Conservation (phyloP, 805 yeast species). For the Komagataella phaffii region DNA sequence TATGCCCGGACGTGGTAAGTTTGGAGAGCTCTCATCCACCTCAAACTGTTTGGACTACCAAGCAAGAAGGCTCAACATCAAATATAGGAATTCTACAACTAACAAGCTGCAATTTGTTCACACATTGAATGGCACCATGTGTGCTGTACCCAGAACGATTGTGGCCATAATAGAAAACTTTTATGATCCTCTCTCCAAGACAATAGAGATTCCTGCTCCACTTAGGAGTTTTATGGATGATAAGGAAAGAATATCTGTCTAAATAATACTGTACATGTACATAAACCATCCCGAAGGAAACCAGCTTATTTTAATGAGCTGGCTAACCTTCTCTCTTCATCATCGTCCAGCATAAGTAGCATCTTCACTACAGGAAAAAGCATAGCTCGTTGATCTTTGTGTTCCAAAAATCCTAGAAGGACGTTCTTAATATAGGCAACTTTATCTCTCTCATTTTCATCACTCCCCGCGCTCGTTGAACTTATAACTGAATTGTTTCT, state of each 20-base stretch:
- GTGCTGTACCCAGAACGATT: constrained; percentile 88
- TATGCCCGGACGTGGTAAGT: constrained; percentile 88
- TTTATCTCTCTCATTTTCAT: constrained; percentile 25
- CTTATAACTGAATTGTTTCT: not conserved
- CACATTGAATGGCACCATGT: constrained; percentile 89
- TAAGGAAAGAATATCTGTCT: constrained; percentile 19
- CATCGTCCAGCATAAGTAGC: constrained; percentile 50
- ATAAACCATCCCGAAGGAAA: not conserved
- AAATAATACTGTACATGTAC: not conserved
- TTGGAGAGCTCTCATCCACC: constrained; percentile 80
- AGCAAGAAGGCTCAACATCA: constrained; percentile 68
- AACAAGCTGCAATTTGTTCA: constrained; percentile 41
- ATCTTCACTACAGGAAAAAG: constrained; percentile 78
- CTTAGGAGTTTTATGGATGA: constrained; percentile 66
- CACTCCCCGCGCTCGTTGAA: not conserved
- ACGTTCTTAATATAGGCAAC: constrained; percentile 82
- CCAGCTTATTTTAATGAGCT: constrained; percentile 24
- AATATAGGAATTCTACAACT: constrained; percentile 23
- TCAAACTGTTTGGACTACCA: constrained; percentile 92
- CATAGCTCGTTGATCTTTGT: constrained; percentile 79
- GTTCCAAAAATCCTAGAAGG: constrained; percentile 81
- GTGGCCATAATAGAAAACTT: constrained; percentile 82
- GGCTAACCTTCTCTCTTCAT: constrained; percentile 65
- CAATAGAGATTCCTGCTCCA: constrained; percentile 53
- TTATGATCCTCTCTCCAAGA: constrained; percentile 44